A percentile compares a stretch with the other conserved stretches of the same genome.
These are phyloP conservation scores for Lactarius sp. DNA, from an alignment of 768 basidiomycete species.

Conservation along the genomic window DNA sequence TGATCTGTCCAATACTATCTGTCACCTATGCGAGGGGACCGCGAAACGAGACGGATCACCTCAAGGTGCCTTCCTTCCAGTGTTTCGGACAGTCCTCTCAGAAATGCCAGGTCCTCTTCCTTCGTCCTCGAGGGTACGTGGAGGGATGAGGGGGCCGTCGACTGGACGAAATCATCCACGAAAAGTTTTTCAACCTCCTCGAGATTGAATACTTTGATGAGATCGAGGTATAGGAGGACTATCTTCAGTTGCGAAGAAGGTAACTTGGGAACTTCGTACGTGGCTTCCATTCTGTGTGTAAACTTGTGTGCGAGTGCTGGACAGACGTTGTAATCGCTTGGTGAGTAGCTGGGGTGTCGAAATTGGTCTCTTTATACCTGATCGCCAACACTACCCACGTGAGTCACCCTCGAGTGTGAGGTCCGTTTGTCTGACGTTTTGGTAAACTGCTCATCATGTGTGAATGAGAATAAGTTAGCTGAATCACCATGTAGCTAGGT, in stretches of 20 bases:
- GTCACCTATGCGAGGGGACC: too few species aligned
- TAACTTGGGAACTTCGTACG: background rate
- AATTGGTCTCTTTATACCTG: background rate
- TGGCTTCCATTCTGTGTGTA: background rate
- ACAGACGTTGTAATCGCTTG: background rate
- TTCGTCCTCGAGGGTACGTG: background rate
- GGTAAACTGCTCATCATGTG: background rate
- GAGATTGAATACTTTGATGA: background rate
- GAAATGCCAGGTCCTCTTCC: slow-evolving; percentile 10
- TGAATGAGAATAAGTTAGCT: background rate
- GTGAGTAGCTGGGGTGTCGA: background rate
- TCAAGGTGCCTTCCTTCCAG: slow-evolving; percentile 2
- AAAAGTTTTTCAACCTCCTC: background rate
- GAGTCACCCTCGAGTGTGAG: background rate
- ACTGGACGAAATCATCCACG: slow-evolving; percentile 14
- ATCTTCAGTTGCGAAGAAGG: slow-evolving; percentile 6
- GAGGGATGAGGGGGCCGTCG: background rate
- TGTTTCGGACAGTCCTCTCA: background rate
- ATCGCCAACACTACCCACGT: background rate
- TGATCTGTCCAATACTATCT: background rate
- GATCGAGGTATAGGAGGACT: slow-evolving; percentile 8
- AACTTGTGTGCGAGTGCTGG: background rate
- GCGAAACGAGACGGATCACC: background rate
- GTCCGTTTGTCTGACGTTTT: background rate
- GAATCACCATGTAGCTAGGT: background rate